Conservation (phyloP, 2,329 filamentous ascomycete species). For the Fonsecaea monophora region DNA sequence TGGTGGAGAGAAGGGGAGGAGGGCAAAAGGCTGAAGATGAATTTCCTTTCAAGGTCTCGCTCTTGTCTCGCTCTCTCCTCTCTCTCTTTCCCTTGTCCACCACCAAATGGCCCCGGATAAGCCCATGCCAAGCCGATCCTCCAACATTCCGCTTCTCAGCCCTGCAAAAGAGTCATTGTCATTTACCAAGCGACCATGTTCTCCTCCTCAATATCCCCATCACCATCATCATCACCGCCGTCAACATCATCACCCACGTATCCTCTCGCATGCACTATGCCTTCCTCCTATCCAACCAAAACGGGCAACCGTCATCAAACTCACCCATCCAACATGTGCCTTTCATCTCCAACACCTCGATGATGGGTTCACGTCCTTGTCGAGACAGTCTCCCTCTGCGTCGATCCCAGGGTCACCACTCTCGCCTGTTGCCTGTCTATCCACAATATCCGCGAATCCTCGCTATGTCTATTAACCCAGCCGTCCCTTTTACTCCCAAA, state of each 20-base stretch:
- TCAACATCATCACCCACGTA: not conserved
- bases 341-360: not conserved
- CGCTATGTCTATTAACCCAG: conserved; percentile 15
- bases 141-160: conserved; percentile 15
- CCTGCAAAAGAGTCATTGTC: not conserved
- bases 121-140: conserved; percentile 19
- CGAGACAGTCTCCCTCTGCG: not conserved
- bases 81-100: not conserved
- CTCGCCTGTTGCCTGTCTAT: conserved; percentile 4
- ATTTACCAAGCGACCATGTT: not conserved
- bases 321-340: not conserved
- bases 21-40: conserved; percentile 16
- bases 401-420: not conserved
- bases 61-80: conserved; percentile 10
- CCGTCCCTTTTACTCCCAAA: conserved; percentile 2
- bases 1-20: conserved; percentile 12
- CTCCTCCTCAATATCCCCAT: not conserved
- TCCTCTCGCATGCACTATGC: not conserved
- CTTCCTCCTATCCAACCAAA: not conserved
- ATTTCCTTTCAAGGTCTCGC: conserved; percentile 1
- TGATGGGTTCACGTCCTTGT: not conserved
- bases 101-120: not conserved
- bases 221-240: not conserved
- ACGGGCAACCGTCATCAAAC: not conserved
- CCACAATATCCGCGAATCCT: not conserved